Evolutionary conservation across 2,329 filamentous ascomycete species (phyloP).

Genomic region (Fusarium poae): DNA sequence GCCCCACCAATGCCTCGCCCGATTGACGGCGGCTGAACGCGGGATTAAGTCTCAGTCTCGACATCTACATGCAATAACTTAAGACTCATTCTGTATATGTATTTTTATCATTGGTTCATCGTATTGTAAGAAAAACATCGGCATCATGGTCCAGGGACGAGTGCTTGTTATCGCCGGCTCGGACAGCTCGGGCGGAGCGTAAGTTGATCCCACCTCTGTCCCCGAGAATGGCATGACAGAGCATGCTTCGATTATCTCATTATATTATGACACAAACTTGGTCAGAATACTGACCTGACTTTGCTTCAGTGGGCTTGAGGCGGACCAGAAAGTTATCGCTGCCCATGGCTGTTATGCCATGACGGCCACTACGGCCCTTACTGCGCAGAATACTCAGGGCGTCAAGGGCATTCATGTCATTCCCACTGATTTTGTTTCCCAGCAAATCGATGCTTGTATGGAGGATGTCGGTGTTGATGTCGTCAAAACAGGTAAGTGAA

Average conservation of each 20-base stretch:
- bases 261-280: not conserved
- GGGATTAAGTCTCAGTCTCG: constrained; percentile 25
- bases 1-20: constrained; percentile 31
- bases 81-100: too few relatives aligned
- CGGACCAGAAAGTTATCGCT: constrained; percentile 93
- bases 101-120: not conserved
- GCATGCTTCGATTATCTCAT: not conserved
- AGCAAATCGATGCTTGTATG: constrained; percentile 87
- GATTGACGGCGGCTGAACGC: constrained; percentile 25
- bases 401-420: constrained; percentile 85
- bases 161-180: constrained; percentile 89
- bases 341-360: constrained; percentile 95
- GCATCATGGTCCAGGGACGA: constrained; percentile 59
- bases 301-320: constrained; percentile 82
- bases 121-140: not conserved
- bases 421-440: constrained; percentile 81
- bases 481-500: constrained; percentile 84
- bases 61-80: not conserved
- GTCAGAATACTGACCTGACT: not conserved
- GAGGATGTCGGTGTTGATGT: constrained; percentile 90
- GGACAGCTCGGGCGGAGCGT: constrained; percentile 91
- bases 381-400: constrained; percentile 92
- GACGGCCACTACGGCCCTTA: constrained; percentile 94
- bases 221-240: constrained; percentile 14
- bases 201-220: constrained; percentile 51